Conservation (phyloP, 495 filamentous ascomycete genomes). For the Annulohypoxylon maeteangense region DNA sequence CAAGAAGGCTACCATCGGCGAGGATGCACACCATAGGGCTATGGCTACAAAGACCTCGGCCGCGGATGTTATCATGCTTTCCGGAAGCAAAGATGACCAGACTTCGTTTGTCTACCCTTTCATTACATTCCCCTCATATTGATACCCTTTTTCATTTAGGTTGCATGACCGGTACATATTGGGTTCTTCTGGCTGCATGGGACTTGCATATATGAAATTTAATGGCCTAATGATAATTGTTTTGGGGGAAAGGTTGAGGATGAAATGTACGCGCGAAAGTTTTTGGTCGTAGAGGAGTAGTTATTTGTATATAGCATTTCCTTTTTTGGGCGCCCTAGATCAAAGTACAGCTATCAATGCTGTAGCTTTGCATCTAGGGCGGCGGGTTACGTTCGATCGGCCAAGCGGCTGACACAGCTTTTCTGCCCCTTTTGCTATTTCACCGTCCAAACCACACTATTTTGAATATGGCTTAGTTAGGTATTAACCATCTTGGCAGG, state of each 20-base stretch:
- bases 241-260: not conserved
- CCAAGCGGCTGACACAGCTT: not conserved
- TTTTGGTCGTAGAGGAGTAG: conserved; percentile 12
- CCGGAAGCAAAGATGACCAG: conserved; percentile 94
- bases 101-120: conserved; percentile 78
- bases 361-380: conserved; percentile 62
- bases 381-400: conserved; percentile 64
- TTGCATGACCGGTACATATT: conserved; percentile 1
- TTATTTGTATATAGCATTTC: conserved; percentile 35
- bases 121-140: conserved; percentile 40
- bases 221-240: conserved; percentile 13
- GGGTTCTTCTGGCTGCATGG: conserved; percentile 1
- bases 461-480: not conserved
- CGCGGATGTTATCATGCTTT: conserved; percentile 98
- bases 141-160: conserved; percentile 28
- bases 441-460: not conserved
- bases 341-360: conserved; percentile 49
- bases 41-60: conserved; percentile 91
- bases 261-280: not conserved
- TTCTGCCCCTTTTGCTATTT: not conserved
- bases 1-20: conserved; percentile 90
- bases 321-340: conserved; percentile 53
- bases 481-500: conserved; percentile 51
- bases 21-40: conserved; percentile 81
- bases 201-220: conserved; percentile 6